These are phyloP conservation scores for Diutina neorugosa DNA, from an alignment of 1,139 yeast species.

Conservation along the genomic window DNA sequence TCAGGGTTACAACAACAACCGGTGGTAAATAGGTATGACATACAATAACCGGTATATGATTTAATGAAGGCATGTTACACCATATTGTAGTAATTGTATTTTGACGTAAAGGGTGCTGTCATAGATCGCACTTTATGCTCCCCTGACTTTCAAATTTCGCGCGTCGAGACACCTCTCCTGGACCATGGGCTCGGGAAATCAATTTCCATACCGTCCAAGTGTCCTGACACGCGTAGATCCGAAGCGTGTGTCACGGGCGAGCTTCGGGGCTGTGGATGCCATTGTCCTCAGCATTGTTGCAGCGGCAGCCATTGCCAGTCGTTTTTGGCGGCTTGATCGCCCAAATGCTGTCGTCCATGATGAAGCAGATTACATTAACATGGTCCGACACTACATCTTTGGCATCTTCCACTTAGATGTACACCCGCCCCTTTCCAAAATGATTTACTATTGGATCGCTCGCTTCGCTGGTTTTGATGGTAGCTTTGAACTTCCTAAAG, in stretches of 20 bases:
- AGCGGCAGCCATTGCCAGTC: background rate
- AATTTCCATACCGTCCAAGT: background rate
- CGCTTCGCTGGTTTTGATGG: slow-evolving; percentile 34
- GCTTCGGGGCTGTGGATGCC: background rate
- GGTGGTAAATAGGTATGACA: background rate
- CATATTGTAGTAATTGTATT: background rate
- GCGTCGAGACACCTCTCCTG: background rate
- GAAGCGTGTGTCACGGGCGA: background rate
- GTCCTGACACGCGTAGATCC: background rate
- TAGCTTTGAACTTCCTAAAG: slow-evolving; percentile 17
- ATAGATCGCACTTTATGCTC: background rate
- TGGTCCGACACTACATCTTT: slow-evolving; percentile 33
- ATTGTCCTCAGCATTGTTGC: background rate
- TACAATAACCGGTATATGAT: background rate
- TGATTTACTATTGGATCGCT: slow-evolving; percentile 35
- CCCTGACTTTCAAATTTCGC: background rate
- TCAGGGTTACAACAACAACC: background rate
- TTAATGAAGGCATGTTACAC: background rate
- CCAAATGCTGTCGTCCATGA: slow-evolving; percentile 27
- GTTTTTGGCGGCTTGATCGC: slow-evolving; percentile 15
- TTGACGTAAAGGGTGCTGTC: background rate
- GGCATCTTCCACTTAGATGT: slow-evolving; percentile 53
- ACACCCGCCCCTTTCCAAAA: slow-evolving; percentile 50
- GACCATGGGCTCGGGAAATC: background rate
- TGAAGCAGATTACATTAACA: slow-evolving; percentile 27